These are phyloP conservation scores for Oemleria cerasiformis DNA, from an alignment of 306 rosid species.

Conservation along the genomic window DNA sequence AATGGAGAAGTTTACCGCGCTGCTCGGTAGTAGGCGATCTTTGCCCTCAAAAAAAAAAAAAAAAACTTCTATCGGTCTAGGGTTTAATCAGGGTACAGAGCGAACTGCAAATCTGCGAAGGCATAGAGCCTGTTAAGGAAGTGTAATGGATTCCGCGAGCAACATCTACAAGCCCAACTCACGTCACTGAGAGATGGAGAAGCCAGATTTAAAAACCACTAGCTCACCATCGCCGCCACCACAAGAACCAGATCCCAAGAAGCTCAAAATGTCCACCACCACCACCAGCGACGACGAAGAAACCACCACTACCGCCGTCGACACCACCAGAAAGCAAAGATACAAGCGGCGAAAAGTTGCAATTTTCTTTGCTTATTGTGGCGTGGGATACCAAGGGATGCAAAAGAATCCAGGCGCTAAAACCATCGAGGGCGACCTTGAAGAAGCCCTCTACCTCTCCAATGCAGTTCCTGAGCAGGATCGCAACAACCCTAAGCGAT, in stretches of 20 bases:
- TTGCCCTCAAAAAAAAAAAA: too few species aligned
- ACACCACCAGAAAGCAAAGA: slow-evolving; percentile 36
- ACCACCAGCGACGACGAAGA: slow-evolving; percentile 71
- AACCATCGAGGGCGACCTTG: slow-evolving; percentile 93
- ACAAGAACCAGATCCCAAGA: slow-evolving; percentile 56
- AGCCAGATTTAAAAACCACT: slow-evolving; percentile 36
- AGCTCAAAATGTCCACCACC: slow-evolving; percentile 78
- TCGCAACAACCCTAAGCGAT: slow-evolving; percentile 62
- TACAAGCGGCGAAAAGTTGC: slow-evolving; percentile 86
- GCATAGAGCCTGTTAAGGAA: not conserved
- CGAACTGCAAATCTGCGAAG: not conserved
- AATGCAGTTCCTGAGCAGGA: slow-evolving; percentile 86
- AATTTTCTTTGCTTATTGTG: slow-evolving; percentile 87
- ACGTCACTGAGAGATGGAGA: slow-evolving; percentile 51
- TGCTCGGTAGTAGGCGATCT: too few species aligned
- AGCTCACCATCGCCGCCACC: slow-evolving; percentile 37
- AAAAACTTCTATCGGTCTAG: too few species aligned
- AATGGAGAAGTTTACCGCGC: too few species aligned
- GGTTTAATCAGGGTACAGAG: slow-evolving; percentile 35
- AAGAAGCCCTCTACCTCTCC: slow-evolving; percentile 71
- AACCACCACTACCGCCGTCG: slow-evolving; percentile 24
- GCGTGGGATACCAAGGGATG: slow-evolving; percentile 97
- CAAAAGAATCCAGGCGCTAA: slow-evolving; percentile 97
- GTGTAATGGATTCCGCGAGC: slow-evolving; percentile 19
- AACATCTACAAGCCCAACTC: slow-evolving; percentile 23